Conservation (phyloP, 2,329 filamentous ascomycete species). For the Coniosporium tulheliwenetii region DNA sequence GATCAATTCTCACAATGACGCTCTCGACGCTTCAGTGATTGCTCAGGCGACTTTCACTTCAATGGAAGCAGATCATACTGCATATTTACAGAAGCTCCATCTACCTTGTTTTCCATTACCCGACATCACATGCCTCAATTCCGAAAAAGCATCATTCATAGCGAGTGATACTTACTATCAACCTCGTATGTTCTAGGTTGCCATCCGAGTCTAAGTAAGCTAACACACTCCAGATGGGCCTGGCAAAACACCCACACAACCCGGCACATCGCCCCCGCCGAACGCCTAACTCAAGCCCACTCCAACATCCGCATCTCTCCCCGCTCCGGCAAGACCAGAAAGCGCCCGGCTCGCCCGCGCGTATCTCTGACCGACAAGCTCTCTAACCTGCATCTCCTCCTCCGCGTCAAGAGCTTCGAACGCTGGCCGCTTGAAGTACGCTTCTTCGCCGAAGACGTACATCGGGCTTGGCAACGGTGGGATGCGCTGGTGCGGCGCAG, state of each 20-base stretch:
- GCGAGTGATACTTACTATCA: neutral
- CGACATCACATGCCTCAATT: too few species aligned
- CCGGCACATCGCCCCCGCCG: conserved; percentile 53
- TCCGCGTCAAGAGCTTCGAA: conserved; percentile 64
- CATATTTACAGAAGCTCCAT: too few species aligned
- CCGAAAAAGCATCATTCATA: neutral
- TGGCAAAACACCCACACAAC: conserved; percentile 75
- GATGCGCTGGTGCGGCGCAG: conserved; percentile 32
- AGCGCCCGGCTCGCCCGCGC: conserved; percentile 40
- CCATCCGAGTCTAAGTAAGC: neutral
- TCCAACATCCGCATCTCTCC: conserved; percentile 17
- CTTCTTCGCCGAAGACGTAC: conserved; percentile 60
- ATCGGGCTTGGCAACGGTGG: conserved; percentile 51
- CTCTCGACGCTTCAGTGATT: too few species aligned
- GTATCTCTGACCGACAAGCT: conserved; percentile 52
- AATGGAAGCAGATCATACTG: too few species aligned
- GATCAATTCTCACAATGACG: too few species aligned
- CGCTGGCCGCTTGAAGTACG: conserved; percentile 70
- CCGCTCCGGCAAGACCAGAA: conserved; percentile 21
- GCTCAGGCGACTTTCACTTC: too few species aligned
- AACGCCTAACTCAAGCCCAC: conserved; percentile 38
- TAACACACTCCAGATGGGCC: conserved; percentile 52
- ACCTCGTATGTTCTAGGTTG: neutral
- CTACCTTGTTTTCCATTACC: too few species aligned
- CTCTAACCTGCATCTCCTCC: conserved; percentile 65